Evolutionary conservation across 495 filamentous ascomycete genomes (phyloP), one percentile per base, ranked within the genome.

Genomic region (Oidiodendron maius): DNA sequence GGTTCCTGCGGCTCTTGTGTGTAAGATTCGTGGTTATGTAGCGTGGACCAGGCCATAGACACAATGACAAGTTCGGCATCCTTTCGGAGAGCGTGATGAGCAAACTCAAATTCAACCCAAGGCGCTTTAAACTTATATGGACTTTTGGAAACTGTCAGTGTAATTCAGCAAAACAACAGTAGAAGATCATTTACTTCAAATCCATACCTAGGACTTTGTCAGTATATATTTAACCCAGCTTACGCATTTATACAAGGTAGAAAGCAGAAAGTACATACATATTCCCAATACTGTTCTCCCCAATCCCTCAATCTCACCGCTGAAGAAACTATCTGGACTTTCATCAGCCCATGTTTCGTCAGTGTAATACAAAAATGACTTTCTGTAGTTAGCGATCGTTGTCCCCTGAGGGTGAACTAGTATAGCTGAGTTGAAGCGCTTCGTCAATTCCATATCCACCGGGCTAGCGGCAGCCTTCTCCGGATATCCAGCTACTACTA

Each of bases 281-380:
- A 97, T 95, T 5, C 91, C 91, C 60, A 89, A 84, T 2, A 86
- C 82, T 10, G 87, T 81, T 5, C 77, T 70, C n/a, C 75, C 77
- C 21, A 80, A 51, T n/a, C 63, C 67, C 4, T 68, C 69, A 16
- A 83, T 61, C 3, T 64, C 52, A 2, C 72, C 76, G 30, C 61
- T 56, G 60, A 61, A 82, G 57, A 84, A 89, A 13, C 83, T 82
- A 3, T 70, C 66, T 16, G 65, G 60, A 10, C 88, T 87, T 66
- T 96, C 91, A 2, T 74, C 62, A 1, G 91, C 89, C 93, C 93
- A 98, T 0, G 81, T 86, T 59, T 89, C 89, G 59, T 97, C 91
- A 1, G 89, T 93, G 66, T 86, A 87, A 64, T 91, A 97, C 47
- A 98, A 75, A 55, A 91, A 91, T 18, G 71, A 72, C 63, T 98